These are phyloP conservation scores for Fusarium temperatum DNA, from an alignment of 2,329 filamentous ascomycete genomes.

Conservation along the genomic window DNA sequence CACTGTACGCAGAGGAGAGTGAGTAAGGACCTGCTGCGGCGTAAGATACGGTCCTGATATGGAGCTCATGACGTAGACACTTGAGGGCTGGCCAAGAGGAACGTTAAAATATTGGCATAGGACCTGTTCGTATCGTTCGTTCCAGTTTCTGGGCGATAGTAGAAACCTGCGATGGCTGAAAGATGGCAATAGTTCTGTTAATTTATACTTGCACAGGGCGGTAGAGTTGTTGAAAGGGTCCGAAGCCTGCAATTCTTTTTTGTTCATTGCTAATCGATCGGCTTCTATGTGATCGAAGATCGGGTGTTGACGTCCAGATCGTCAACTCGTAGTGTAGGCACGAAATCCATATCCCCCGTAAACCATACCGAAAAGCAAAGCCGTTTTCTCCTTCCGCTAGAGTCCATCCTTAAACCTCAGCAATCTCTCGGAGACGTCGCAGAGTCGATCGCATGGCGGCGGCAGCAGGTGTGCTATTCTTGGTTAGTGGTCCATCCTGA, in stretches of 20 bases:
- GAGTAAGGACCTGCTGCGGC: neutral
- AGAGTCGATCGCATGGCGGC: conserved; percentile 96
- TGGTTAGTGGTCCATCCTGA: conserved; percentile 41
- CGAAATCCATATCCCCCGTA: conserved; percentile 55
- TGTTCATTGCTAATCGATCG: conserved; percentile 56
- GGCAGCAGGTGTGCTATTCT: conserved; percentile 84
- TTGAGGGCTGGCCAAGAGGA: neutral
- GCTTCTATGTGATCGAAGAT: conserved; percentile 52
- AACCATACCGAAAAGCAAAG: conserved; percentile 59
- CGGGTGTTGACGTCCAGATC: conserved; percentile 53
- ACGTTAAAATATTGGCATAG: neutral
- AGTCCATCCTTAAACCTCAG: conserved; percentile 77
- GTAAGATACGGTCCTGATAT: neutral
- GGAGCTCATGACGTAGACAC: neutral
- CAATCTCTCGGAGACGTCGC: conserved; percentile 96
- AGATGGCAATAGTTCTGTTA: conserved; percentile 5
- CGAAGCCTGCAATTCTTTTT: conserved; percentile 50
- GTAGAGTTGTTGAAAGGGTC: conserved; percentile 39
- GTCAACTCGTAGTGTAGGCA: conserved; percentile 55
- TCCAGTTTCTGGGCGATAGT: neutral
- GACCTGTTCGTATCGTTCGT: neutral
- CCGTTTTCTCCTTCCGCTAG: conserved; percentile 48
- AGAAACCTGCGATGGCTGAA: conserved; percentile 7
- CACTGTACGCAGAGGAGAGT: neutral
- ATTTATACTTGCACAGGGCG: neutral